Conservation (phyloP, 2,329 filamentous ascomycete species). For the Ophiognomonia clavigignenti-juglandacearum region DNA sequence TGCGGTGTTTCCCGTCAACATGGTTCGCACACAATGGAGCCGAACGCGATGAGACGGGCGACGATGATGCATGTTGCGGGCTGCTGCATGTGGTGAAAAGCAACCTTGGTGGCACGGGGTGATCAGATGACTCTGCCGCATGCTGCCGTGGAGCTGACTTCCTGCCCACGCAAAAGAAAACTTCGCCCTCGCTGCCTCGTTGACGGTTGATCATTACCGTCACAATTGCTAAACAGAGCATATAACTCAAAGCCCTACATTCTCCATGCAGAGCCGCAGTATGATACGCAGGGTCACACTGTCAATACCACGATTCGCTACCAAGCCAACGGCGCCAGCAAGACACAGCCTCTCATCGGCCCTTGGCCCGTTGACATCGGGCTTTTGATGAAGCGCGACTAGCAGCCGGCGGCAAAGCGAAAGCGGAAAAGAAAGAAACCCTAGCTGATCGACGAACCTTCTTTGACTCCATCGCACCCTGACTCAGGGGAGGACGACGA, state of each 20-base stretch:
- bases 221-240: background rate
- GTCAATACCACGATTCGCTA: background rate
- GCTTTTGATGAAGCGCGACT: background rate
- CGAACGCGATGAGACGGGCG: too few relatives aligned
- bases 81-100: too few relatives aligned
- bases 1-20: too few relatives aligned
- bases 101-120: too few relatives aligned
- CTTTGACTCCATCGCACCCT: constrained; percentile 1
- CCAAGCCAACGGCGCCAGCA: background rate
- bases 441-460: background rate
- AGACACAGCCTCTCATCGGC: background rate
- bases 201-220: background rate
- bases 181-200: too few relatives aligned
- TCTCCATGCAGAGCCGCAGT: background rate
- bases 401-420: background rate
- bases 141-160: too few relatives aligned
- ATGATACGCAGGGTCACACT: too few relatives aligned
- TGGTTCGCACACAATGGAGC: too few relatives aligned
- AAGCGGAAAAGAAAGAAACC: background rate
- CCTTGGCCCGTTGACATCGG: background rate
- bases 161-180: background rate
- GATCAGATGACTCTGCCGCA: too few relatives aligned
- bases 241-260: background rate
- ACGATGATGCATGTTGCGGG: too few relatives aligned
- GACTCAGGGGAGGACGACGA: constrained; percentile 9